These are phyloP conservation scores for Heteromeles arbutifolia DNA, from an alignment of 306 rosid species.

Conservation along the genomic window DNA sequence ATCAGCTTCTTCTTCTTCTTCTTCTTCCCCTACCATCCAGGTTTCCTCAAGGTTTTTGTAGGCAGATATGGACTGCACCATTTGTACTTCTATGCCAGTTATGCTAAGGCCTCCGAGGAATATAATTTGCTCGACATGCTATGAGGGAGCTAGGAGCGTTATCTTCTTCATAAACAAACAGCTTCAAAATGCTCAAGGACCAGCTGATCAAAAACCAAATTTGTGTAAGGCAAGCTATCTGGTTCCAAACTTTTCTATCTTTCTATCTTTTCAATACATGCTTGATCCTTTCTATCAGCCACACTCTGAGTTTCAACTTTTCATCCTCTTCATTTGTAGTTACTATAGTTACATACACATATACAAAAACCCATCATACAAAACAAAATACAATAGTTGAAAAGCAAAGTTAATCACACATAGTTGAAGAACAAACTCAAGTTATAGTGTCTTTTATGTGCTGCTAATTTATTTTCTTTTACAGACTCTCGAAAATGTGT, in stretches of 20 bases:
- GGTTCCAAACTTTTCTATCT: neutral
- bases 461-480: neutral
- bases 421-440: neutral
- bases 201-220: constrained; percentile 14
- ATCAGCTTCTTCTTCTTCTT: neutral
- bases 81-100: constrained; percentile 65
- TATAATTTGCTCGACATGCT: constrained; percentile 65
- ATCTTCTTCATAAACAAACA: constrained; percentile 37
- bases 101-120: constrained; percentile 83
- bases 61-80: constrained; percentile 58
- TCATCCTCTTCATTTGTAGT: neutral
- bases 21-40: neutral
- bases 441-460: neutral
- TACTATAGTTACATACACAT: neutral
- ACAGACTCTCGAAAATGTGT: constrained; percentile 46
- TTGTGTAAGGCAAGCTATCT: constrained; percentile 71
- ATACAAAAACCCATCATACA: too few species aligned
- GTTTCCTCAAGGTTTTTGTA: neutral
- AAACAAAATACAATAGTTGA: too few species aligned
- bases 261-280: neutral
- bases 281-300: neutral
- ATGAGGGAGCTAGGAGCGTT: constrained; percentile 66
- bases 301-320: neutral
- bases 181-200: constrained; percentile 32
- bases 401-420: neutral